These are phyloP conservation scores for Pseudonitzschia delicatissima DNA, from an alignment of 108 stramenopile genomes.

Conservation along the genomic window DNA sequence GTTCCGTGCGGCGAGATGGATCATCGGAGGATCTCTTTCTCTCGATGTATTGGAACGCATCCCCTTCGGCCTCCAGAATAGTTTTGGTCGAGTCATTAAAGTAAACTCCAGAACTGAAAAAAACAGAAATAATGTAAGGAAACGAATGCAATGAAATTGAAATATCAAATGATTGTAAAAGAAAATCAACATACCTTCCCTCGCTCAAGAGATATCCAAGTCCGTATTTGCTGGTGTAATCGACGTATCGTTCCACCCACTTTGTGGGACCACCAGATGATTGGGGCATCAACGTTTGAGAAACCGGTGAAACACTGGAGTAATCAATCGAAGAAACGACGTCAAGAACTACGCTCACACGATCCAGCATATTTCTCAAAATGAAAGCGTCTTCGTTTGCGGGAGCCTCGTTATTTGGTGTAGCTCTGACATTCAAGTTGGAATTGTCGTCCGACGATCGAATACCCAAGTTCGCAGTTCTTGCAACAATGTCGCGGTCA, in stretches of 20 bases:
- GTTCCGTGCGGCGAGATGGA: slow-evolving; percentile 26
- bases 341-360: slow-evolving; percentile 39
- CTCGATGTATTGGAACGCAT: slow-evolving; percentile 90
- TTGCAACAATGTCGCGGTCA: slow-evolving; percentile 20
- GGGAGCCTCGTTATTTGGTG: neutral
- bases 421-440: neutral
- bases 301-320: slow-evolving; percentile 33
- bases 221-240: slow-evolving; percentile 98
- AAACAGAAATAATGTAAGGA: neutral
- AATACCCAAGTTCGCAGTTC: slow-evolving; percentile 30
- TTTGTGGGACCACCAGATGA: slow-evolving; percentile 55
- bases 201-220: slow-evolving; percentile 93
- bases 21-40: slow-evolving; percentile 45
- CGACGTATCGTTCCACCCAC: slow-evolving; percentile 96
- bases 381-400: slow-evolving; percentile 21
- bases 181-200: slow-evolving; percentile 58
- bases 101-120: slow-evolving; percentile 89
- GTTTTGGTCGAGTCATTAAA: slow-evolving; percentile 98
- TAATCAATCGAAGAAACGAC: slow-evolving; percentile 29
- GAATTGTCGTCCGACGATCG: slow-evolving; percentile 5
- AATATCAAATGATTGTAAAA: neutral
- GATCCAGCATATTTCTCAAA: slow-evolving; percentile 37
- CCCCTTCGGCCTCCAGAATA: slow-evolving; percentile 79
- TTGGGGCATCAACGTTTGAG: slow-evolving; percentile 29
- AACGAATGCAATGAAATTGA: neutral